phyloP scores from a whole-genome alignment of 352 stramenopile genomes.

The Phytophthora syringae region DNA sequence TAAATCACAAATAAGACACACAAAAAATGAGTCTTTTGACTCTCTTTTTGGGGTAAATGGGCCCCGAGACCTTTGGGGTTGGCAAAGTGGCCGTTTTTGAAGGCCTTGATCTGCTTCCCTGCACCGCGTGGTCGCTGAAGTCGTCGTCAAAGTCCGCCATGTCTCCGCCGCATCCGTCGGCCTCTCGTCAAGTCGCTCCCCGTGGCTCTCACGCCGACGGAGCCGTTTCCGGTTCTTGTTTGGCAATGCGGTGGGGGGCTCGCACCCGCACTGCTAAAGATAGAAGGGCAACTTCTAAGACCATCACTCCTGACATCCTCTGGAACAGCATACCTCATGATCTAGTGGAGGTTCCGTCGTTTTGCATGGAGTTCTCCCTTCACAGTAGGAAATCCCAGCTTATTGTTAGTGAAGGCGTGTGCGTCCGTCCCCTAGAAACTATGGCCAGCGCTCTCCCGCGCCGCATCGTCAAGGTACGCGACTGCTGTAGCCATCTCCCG shows the following conservation, averaged over 20 bases:
- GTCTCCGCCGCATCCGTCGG: slow-evolving; percentile 25
- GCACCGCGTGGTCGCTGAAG: slow-evolving; percentile 82
- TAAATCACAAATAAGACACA: too few species aligned
- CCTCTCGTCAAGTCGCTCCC: slow-evolving; percentile 17
- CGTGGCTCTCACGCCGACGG: slow-evolving; percentile 12
- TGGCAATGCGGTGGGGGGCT: neutral
- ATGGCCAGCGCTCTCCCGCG: slow-evolving; percentile 73
- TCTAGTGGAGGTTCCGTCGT: neutral
- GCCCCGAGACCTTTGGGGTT: slow-evolving; percentile 62
- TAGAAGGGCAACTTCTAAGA: slow-evolving; percentile 18
- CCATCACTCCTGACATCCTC: slow-evolving; percentile 20
- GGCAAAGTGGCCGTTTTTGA: slow-evolving; percentile 82
- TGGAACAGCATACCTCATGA: slow-evolving; percentile 5
- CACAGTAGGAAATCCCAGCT: slow-evolving; percentile 28
- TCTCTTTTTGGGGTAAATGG: neutral
- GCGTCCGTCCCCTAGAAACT: slow-evolving; percentile 14
- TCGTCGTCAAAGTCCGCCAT: slow-evolving; percentile 82
- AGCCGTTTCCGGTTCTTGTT: slow-evolving; percentile 28
- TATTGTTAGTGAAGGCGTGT: too few species aligned
- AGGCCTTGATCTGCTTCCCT: slow-evolving; percentile 83
- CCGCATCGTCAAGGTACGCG: slow-evolving; percentile 75
- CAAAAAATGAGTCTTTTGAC: slow-evolving; percentile 8
- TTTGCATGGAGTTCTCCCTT: slow-evolving; percentile 17
- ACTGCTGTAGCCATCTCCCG: neutral
- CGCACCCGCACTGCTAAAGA: too few species aligned